Conservation (phyloP, 805 yeast genomes). For the Saturnispora serradocipensis region DNA sequence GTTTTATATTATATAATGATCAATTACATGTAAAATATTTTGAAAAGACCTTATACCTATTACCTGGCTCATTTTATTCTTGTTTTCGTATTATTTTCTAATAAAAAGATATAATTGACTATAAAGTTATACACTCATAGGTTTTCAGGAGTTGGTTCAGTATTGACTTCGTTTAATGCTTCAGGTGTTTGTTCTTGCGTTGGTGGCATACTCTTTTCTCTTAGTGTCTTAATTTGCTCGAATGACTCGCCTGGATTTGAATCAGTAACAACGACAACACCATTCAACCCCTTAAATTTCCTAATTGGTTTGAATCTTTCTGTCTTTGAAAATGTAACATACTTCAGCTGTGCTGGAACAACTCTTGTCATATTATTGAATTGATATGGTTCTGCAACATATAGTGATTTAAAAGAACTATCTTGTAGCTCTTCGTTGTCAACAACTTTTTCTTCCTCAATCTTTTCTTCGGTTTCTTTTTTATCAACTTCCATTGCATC, state of each 20-base stretch:
- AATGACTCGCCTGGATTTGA: constrained; percentile 49
- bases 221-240: constrained; percentile 69
- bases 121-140: not conserved
- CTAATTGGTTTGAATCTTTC: constrained; percentile 78
- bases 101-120: not conserved
- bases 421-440: constrained; percentile 25
- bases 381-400: constrained; percentile 56
- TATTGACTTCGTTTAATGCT: constrained; percentile 53
- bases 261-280: constrained; percentile 66
- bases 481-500: constrained; percentile 35
- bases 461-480: constrained; percentile 32
- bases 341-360: constrained; percentile 79
- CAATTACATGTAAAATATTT: not conserved
- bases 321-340: constrained; percentile 66
- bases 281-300: constrained; percentile 57
- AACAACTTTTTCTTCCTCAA: constrained; percentile 15
- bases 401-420: constrained; percentile 31
- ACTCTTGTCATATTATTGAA: constrained; percentile 79
- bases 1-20: too few relatives aligned
- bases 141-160: not conserved
- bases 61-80: too few relatives aligned
- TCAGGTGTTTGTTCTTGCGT: constrained; percentile 57
- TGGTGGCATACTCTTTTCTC: constrained; percentile 64
- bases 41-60: not conserved
- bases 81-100: not conserved